phyloP scores from a whole-genome alignment of 495 filamentous ascomycete genomes.

The Hyaloscypha hepaticicola region DNA sequence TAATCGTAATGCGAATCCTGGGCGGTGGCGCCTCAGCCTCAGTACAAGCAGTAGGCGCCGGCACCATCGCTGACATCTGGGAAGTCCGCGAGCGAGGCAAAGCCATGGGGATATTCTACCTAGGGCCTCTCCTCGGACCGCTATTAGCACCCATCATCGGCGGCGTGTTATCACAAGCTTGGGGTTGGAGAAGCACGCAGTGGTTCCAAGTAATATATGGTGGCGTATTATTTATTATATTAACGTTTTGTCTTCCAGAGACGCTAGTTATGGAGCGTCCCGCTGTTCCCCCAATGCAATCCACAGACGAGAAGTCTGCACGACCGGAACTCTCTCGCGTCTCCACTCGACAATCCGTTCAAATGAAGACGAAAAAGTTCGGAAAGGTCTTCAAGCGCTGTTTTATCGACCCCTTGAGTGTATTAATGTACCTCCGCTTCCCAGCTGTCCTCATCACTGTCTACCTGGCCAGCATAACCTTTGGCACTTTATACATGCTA shows the following conservation, averaged over 20 bases:
- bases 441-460: slow-evolving; percentile 79
- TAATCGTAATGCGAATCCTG: slow-evolving; percentile 80
- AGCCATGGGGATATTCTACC: slow-evolving; percentile 93
- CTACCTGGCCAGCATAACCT: slow-evolving; percentile 79
- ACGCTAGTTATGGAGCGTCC: slow-evolving; percentile 46
- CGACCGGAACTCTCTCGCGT: slow-evolving; percentile 48
- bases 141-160: slow-evolving; percentile 85
- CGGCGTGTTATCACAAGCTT: slow-evolving; percentile 66
- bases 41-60: slow-evolving; percentile 90
- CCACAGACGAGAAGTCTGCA: slow-evolving; percentile 26
- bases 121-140: slow-evolving; percentile 85
- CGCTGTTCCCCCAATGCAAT: slow-evolving; percentile 11
- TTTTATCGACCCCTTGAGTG: slow-evolving; percentile 77
- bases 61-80: slow-evolving; percentile 93
- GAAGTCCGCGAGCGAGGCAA: slow-evolving; percentile 72
- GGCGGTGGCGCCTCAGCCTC: slow-evolving; percentile 82
- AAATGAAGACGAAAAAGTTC: slow-evolving; percentile 50
- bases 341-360: slow-evolving; percentile 62
- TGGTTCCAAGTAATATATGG: slow-evolving; percentile 87
- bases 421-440: slow-evolving; percentile 76
- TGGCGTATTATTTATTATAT: slow-evolving; percentile 56
- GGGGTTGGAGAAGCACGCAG: slow-evolving; percentile 81
- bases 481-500: slow-evolving; percentile 78
- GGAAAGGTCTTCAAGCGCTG: slow-evolving; percentile 58
- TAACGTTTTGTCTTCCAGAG: slow-evolving; percentile 71